Evolutionary conservation across 441 rosid species (phyloP).

Genomic region (Omphalea diandra): DNA sequence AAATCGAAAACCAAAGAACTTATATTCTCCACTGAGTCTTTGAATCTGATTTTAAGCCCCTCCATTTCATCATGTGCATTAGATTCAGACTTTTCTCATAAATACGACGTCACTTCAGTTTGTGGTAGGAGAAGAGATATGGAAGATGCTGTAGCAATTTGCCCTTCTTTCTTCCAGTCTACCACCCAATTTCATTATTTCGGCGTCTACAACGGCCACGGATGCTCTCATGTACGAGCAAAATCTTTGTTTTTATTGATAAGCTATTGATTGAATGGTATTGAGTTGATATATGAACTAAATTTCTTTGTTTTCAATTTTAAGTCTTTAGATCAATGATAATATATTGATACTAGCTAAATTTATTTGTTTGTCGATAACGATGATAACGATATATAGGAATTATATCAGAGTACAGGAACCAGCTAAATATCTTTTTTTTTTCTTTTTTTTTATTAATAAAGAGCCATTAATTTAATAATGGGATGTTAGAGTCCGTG

Average conservation of each 20-base stretch:
- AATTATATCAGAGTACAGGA: no score
- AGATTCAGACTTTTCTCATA: slow-evolving; percentile 34
- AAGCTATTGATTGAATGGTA: no score
- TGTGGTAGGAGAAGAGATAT: slow-evolving; percentile 86
- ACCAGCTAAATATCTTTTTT: no score
- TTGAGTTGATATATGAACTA: no score
- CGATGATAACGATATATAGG: no score
- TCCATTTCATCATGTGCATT: slow-evolving; percentile 1
- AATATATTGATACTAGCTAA: no score
- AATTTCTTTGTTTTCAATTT: no score
- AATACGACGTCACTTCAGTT: slow-evolving; percentile 69
- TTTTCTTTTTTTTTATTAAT: no score
- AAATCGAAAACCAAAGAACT: slow-evolving; percentile 18
- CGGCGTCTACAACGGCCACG: slow-evolving; percentile 91
- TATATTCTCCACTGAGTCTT: slow-evolving; percentile 18
- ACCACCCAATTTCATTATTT: slow-evolving; percentile 36
- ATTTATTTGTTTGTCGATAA: no score
- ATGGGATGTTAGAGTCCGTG: no score
- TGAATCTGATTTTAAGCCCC: slow-evolving; percentile 5
- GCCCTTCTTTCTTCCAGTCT: slow-evolving; percentile 43
- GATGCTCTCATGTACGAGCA: slow-evolving; percentile 83
- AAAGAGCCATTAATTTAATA: no score
- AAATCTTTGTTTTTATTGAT: not conserved
- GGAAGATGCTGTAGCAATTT: slow-evolving; percentile 80
- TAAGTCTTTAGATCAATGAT: no score